Conservation (phyloP, 345 rosid genomes). For the Corymbia maculata region DNA sequence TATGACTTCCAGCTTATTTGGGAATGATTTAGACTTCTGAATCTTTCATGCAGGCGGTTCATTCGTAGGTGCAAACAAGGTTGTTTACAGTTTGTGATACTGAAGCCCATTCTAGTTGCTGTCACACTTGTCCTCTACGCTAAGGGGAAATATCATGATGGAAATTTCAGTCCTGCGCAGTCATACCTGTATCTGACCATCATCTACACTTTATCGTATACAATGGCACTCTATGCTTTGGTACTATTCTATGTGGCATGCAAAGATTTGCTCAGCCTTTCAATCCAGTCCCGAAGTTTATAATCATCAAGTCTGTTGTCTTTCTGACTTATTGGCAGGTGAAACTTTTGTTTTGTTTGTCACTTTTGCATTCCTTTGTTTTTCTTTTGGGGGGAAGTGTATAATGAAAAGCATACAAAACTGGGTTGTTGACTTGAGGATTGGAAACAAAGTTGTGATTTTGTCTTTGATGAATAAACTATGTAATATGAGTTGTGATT, state of each 20-base stretch:
- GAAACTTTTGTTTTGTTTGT: not conserved
- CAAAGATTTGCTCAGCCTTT: slow-evolving; percentile 96
- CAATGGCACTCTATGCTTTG: slow-evolving; percentile 77
- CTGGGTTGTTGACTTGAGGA: not conserved
- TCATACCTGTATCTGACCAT: slow-evolving; percentile 87
- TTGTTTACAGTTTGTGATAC: slow-evolving; percentile 89
- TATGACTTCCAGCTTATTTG: not conserved
- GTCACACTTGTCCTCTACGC: slow-evolving; percentile 80
- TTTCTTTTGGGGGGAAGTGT: not conserved
- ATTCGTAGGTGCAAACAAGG: slow-evolving; percentile 98
- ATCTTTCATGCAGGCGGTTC: slow-evolving; percentile 56
- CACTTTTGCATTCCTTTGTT: not conserved
- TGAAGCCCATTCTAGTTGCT: slow-evolving; percentile 88
- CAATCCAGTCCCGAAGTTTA: slow-evolving; percentile 94
- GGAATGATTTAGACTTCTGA: not conserved
- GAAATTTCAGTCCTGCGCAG: slow-evolving; percentile 87
- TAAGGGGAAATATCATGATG: slow-evolving; percentile 89
- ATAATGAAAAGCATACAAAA: not conserved
- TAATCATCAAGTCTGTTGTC: slow-evolving; percentile 88
- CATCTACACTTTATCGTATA: slow-evolving; percentile 79
- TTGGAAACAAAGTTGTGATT: not conserved
- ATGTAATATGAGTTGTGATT: not conserved
- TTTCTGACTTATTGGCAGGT: slow-evolving; percentile 99
- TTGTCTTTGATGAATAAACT: not conserved
- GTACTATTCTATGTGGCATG: slow-evolving; percentile 90